Base-by-base conservation (phyloP, 2,329 filamentous ascomycete species). In the Colletotrichum acutatum region DNA sequence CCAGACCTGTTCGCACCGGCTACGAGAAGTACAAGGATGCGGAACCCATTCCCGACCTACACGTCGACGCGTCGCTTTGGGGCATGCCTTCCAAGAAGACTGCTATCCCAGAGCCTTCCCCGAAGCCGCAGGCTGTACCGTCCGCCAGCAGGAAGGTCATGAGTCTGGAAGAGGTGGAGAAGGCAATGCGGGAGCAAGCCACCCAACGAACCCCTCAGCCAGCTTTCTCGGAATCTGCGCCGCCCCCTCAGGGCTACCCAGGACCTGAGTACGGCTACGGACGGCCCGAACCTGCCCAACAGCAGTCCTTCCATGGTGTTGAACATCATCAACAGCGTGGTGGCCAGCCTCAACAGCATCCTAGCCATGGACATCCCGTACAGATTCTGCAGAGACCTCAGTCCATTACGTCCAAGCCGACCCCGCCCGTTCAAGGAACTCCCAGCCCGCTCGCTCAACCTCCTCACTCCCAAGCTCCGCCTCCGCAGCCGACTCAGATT, bases 101-200 rank as follows among this genome's bases (percentile, higher is more conserved):
- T 78, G 76, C 85, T 76, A 77, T 83, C 76, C 66, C 66, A 14
- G 78, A 84, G 46, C 71, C 77, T 56, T 76, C 76, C 24, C 72
- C 74, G 24, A 76, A 75, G 53, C 76, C 68, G 37, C 76, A 71
- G 54, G 77, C 81, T 63, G 78, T 81, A 75, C 77, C 80, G 30
- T 76, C 84, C 59, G 78, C 78, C 22, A 80, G 88, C 54, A 91
- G 91, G 78, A 98, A 95, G 85, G 92, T 98, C 84, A 92, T 99
- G 93, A 98, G 95, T 78, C 83, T 99, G 79, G 97, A 98, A 81
- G 97, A 99, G 84, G 95, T 99, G 24, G 97, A 99, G 84, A 96
- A 96, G 66, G 92, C 95, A 75, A 95, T 99, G 92, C 91, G 94
- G 73, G 88, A 90, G 42, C 92, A 95, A 76, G 84, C 90, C 37